Conservation (phyloP, 768 basidiomycete species). For the Filobasidium floriforme region DNA sequence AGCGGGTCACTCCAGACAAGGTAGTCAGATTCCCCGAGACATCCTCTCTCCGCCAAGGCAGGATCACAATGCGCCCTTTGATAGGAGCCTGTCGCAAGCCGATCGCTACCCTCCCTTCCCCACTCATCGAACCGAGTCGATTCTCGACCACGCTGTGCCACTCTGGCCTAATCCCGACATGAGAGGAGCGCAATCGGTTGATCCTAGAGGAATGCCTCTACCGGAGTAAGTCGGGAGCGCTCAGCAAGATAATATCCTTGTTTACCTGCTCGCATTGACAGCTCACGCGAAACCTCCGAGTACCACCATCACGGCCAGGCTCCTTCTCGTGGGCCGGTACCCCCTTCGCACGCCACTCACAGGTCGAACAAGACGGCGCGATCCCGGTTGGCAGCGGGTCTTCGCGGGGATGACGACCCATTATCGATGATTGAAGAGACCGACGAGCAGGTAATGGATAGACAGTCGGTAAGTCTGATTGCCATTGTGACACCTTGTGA, state of each 20-base stretch:
- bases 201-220: conserved; percentile 17
- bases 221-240: conserved; percentile 23
- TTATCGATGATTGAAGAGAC: conserved; percentile 32
- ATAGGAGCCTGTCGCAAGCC: conserved; percentile 14
- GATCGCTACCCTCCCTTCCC: conserved; percentile 22
- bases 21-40: background rate
- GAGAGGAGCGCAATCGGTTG: conserved; percentile 9
- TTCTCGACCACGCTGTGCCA: conserved; percentile 21
- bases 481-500: background rate
- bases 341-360: conserved; percentile 11
- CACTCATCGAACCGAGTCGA: conserved; percentile 8
- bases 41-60: conserved; percentile 19
- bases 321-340: background rate
- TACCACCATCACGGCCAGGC: background rate
- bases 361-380: conserved; percentile 24
- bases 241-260: background rate
- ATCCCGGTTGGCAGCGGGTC: conserved; percentile 35
- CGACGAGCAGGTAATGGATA: conserved; percentile 17
- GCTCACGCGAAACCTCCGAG: background rate
- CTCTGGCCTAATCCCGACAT: conserved; percentile 4
- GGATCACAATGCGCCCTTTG: background rate
- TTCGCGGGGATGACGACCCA: conserved; percentile 32
- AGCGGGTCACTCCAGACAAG: background rate
- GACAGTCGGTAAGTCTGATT: background rate
- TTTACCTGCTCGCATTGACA: background rate